A percentile compares a stretch with the other conserved stretches of the same genome.
Evolutionary conservation across 2,329 filamentous ascomycete genomes (phyloP).

Genomic region (Pseudogymnoascus sp.): DNA sequence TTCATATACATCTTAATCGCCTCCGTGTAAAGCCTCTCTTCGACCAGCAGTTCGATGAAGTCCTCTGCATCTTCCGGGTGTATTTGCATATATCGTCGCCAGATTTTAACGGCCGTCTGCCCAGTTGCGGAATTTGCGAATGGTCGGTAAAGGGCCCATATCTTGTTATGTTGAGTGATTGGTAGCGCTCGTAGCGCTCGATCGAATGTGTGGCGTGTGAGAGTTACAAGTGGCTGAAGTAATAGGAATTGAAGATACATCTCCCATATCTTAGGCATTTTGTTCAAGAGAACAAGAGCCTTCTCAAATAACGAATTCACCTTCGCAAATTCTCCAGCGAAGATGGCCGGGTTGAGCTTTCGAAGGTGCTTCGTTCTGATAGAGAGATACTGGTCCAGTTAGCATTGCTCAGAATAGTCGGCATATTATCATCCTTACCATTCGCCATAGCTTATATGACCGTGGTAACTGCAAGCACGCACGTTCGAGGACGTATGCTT

Average conservation of each 20-base stretch:
- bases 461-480: slow-evolving; percentile 83
- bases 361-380: slow-evolving; percentile 75
- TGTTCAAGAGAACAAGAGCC: slow-evolving; percentile 87
- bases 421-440: slow-evolving; percentile 44
- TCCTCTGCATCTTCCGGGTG: slow-evolving; percentile 94
- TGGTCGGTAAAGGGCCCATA: slow-evolving; percentile 85
- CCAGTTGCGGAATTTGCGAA: slow-evolving; percentile 90
- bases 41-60: slow-evolving; percentile 80
- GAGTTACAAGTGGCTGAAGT: slow-evolving; percentile 83
- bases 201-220: slow-evolving; percentile 82
- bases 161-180: slow-evolving; percentile 88
- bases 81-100: slow-evolving; percentile 93
- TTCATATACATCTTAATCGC: slow-evolving; percentile 87
- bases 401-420: slow-evolving; percentile 8
- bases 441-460: slow-evolving; percentile 98
- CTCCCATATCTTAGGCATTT: slow-evolving; percentile 98
- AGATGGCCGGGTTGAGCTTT: slow-evolving; percentile 74
- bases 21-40: slow-evolving; percentile 79
- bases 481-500: slow-evolving; percentile 80
- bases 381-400: slow-evolving; percentile 60
- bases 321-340: slow-evolving; percentile 76
- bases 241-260: slow-evolving; percentile 90
- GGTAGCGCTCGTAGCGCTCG: slow-evolving; percentile 84
- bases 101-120: slow-evolving; percentile 84
- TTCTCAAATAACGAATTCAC: slow-evolving; percentile 93